A percentile compares a stretch with the other conserved stretches of the same genome.
These are phyloP conservation scores for Candida mesenterica DNA, from an alignment of 1,139 yeast species.

Conservation along the genomic window DNA sequence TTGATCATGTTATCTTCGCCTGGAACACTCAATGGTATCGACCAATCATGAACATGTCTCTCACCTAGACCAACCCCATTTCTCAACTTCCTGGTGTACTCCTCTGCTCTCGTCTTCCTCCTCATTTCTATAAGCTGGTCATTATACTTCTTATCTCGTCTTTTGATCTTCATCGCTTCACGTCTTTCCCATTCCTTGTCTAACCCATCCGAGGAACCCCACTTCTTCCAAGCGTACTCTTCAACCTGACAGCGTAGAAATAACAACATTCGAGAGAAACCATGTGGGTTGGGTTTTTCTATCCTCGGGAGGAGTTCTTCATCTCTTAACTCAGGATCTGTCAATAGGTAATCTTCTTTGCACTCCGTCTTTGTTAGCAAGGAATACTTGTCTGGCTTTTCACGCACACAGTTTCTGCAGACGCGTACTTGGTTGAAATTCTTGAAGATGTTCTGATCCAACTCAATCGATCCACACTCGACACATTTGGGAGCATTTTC, in stretches of 20 bases:
- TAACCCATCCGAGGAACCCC: constrained; percentile 89
- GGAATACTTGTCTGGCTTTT: constrained; percentile 82
- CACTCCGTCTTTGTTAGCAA: constrained; percentile 94
- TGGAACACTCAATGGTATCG: constrained; percentile 48
- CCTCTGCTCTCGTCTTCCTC: constrained; percentile 88
- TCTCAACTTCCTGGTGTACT: constrained; percentile 67
- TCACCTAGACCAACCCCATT: constrained; percentile 52
- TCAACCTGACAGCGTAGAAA: constrained; percentile 89
- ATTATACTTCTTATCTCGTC: constrained; percentile 79
- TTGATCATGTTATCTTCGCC: constrained; percentile 41
- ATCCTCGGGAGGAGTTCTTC: constrained; percentile 63
- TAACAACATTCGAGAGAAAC: constrained; percentile 90
- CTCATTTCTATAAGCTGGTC: constrained; percentile 81
- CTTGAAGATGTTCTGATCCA: constrained; percentile 69
- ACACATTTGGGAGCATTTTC: constrained; percentile 72
- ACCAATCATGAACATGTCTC: constrained; percentile 78
- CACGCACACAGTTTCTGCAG: constrained; percentile 73
- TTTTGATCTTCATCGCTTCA: constrained; percentile 64
- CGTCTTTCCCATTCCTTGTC: constrained; percentile 92
- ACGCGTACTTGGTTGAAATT: constrained; percentile 68
- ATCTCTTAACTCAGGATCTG: constrained; percentile 90
- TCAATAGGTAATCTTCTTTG: constrained; percentile 82
- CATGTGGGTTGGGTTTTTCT: constrained; percentile 94
- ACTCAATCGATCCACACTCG: constrained; percentile 77
- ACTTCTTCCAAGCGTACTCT: constrained; percentile 85